Base-by-base conservation (phyloP, 1,284 basidiomycete species). In the Trichosporon sp. region DNA sequence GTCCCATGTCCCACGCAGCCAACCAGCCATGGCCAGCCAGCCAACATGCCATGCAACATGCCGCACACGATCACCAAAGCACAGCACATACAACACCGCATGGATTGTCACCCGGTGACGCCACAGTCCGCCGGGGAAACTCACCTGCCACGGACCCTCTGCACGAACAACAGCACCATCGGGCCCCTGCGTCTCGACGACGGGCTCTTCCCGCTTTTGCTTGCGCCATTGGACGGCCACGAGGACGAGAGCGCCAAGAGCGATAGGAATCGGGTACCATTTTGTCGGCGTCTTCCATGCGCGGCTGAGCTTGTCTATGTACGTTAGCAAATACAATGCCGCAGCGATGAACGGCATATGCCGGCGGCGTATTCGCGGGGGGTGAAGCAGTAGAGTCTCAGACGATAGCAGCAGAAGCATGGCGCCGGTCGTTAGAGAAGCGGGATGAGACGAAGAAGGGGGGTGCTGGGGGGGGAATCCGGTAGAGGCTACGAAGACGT, bases 181-280 rank as follows among this genome's bases (percentile, higher is more conserved):
- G 44, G 89, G 87, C 21, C 77, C 75, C 59, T 80, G 78, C 11
- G 66, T 66, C 25, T 71, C 70, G 10, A 80, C 76, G 49, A 77
- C 71, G 19, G 82, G 72, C 59, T 76, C 77, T 56, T 71, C 71
- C 56, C 65, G 58, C 14, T 66, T 61, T 65, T 74, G 68, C 73
- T 80, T 71, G 40, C 78, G 60, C 67, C 89, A 93, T 76, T 94
- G 90, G 25, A 96, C 84, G 56, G 86, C 87, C 65, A 94, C 86
- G 52, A 96, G 87, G 25, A 95, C 84, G 29, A 95, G 84, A 2
- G 91, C 93, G 40, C 94, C 94, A 33, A 96, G 88, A 14, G 92
- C 91, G 65, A 97, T 82, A 14, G 95, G 95, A 52, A 99, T 86
- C 9, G 95, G 95, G 71, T 94, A 95, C 95, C 95, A 99, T 79